Conservation (phyloP, 305 asterid genomes). For the Fraxinus paxiana region DNA sequence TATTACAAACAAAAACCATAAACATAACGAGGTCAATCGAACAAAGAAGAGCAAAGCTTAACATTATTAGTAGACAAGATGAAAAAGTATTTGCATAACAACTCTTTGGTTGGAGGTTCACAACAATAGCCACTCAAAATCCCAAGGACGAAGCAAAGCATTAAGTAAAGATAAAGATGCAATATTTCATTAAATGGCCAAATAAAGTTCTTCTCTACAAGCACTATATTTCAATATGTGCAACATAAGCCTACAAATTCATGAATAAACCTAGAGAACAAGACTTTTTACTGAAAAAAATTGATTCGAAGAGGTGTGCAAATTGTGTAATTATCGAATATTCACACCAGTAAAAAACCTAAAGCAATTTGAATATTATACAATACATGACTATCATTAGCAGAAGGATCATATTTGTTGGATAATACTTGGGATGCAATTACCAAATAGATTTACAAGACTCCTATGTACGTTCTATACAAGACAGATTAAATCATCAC, state of each 20-base stretch:
- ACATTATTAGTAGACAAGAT: not conserved
- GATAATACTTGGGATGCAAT: not conserved
- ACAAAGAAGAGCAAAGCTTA: not conserved
- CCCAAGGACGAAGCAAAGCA: not conserved
- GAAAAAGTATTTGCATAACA: not conserved
- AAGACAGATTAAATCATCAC: not conserved
- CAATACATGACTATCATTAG: not conserved
- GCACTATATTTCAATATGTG: not conserved
- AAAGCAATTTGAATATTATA: not conserved
- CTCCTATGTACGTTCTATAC: not conserved
- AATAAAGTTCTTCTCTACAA: not conserved
- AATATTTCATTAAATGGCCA: not conserved
- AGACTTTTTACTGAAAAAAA: not conserved
- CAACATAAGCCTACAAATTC: not conserved
- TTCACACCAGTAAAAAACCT: not conserved
- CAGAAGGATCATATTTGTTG: not conserved
- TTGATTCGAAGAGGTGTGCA: not conserved
- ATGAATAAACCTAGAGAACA: not conserved
- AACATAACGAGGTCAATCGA: not conserved
- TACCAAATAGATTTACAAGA: not conserved
- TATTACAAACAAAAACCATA: not conserved
- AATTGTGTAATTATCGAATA: not conserved
- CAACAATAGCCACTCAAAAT: not conserved
- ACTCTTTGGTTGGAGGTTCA: not conserved
- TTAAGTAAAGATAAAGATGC: not conserved